These are phyloP conservation scores for Mariannaea sp. DNA, from an alignment of 2,329 filamentous ascomycete genomes.

Conservation along the genomic window DNA sequence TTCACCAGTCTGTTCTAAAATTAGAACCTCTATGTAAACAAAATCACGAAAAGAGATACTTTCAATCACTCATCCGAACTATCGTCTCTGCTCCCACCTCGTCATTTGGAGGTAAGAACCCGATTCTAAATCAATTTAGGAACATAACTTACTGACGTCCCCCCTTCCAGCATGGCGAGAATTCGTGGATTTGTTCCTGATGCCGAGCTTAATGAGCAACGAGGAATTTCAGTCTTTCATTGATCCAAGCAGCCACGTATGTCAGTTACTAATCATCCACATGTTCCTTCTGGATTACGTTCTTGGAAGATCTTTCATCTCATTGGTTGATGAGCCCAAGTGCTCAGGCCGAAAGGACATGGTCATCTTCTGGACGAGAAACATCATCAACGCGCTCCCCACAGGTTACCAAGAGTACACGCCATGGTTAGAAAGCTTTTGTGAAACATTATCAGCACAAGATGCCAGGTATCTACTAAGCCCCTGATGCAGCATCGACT, in stretches of 20 bases:
- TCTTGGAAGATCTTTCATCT: slow-evolving; percentile 32
- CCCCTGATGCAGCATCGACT: slow-evolving; percentile 11
- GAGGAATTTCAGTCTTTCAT: slow-evolving; percentile 42
- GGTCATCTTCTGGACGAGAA: slow-evolving; percentile 34
- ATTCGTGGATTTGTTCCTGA: slow-evolving; percentile 30
- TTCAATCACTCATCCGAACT: slow-evolving; percentile 20
- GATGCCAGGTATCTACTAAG: slow-evolving; percentile 37
- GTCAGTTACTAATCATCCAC: slow-evolving; percentile 45
- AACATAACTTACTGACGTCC: not conserved
- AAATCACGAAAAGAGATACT: slow-evolving; percentile 26
- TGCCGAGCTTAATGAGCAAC: slow-evolving; percentile 26
- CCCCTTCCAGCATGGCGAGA: slow-evolving; percentile 27
- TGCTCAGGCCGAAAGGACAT: slow-evolving; percentile 32
- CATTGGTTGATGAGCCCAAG: slow-evolving; percentile 27
- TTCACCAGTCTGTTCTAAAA: slow-evolving; percentile 22
- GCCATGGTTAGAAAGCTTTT: slow-evolving; percentile 32
- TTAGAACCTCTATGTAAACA: slow-evolving; percentile 27
- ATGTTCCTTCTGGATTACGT: slow-evolving; percentile 43
- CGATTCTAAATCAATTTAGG: not conserved
- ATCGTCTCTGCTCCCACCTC: slow-evolving; percentile 22
- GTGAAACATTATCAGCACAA: slow-evolving; percentile 25
- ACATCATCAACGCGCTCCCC: slow-evolving; percentile 29
- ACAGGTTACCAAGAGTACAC: slow-evolving; percentile 22
- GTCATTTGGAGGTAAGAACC: slow-evolving; percentile 27
- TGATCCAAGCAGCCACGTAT: slow-evolving; percentile 38